A percentile compares a stretch with the other conserved stretches of the same genome.
These are phyloP conservation scores for Cadophora malorum DNA, from an alignment of 2,329 filamentous ascomycete genomes.

Conservation along the genomic window DNA sequence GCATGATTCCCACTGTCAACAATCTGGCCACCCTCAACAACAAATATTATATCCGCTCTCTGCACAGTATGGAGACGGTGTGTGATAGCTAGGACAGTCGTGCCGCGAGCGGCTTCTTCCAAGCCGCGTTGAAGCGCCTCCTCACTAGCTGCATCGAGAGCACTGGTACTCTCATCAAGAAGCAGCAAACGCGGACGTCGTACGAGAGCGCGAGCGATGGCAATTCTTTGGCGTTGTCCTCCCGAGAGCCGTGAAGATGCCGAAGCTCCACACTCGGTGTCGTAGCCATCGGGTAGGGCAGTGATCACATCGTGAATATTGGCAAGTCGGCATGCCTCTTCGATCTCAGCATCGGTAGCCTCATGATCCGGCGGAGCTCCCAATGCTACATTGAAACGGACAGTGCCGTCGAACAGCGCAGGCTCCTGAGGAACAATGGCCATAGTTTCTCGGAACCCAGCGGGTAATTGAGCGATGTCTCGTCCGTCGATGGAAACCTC, in stretches of 20 bases:
- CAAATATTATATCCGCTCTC: conserved; percentile 91
- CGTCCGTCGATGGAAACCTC: conserved; percentile 38
- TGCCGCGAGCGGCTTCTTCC: conserved; percentile 84
- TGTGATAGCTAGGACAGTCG: conserved; percentile 78
- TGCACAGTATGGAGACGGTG: conserved; percentile 92
- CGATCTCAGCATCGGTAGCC: conserved; percentile 49
- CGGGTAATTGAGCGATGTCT: conserved; percentile 52
- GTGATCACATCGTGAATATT: conserved; percentile 92
- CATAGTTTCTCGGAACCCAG: conserved; percentile 58
- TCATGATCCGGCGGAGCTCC: conserved; percentile 60
- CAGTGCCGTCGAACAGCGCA: conserved; percentile 61
- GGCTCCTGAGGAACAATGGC: conserved; percentile 64
- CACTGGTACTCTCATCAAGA: conserved; percentile 91
- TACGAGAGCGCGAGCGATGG: conserved; percentile 86
- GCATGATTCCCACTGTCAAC: conserved; percentile 89
- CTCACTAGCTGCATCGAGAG: conserved; percentile 90
- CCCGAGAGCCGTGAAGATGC: conserved; percentile 85
- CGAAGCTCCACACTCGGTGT: conserved; percentile 88
- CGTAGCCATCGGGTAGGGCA: conserved; percentile 80
- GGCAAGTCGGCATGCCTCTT: conserved; percentile 81
- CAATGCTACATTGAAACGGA: conserved; percentile 62
- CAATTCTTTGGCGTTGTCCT: conserved; percentile 93
- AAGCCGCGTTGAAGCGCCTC: conserved; percentile 90
- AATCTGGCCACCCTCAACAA: conserved; percentile 81
- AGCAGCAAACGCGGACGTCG: conserved; percentile 88